Evolutionary conservation across 2,329 filamentous ascomycete genomes (phyloP).

Genomic region (Aspergillus ustus): DNA sequence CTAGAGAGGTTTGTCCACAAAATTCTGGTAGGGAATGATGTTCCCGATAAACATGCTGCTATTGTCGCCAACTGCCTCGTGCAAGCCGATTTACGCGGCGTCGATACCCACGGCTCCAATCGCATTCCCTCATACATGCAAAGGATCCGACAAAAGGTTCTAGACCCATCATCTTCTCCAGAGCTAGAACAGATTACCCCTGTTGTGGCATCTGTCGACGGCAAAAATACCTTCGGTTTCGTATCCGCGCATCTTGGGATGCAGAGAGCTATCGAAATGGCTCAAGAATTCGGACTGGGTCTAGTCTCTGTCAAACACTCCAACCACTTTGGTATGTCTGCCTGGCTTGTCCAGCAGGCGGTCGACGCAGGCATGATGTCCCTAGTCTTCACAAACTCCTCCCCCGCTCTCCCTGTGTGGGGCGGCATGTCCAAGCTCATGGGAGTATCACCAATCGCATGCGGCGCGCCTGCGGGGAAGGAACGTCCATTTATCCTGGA

Average conservation of each 20-base stretch:
- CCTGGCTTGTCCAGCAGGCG: conserved; percentile 79
- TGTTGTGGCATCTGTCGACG: conserved; percentile 70
- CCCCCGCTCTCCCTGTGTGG: conserved; percentile 72
- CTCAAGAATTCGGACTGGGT: conserved; percentile 69
- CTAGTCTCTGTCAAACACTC: conserved; percentile 76
- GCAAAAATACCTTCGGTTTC: conserved; percentile 75
- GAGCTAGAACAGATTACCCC: conserved; percentile 67
- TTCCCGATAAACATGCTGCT: conserved; percentile 61
- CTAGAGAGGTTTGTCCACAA: conserved; percentile 33
- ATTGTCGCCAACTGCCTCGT: conserved; percentile 72
- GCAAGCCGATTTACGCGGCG: conserved; percentile 74
- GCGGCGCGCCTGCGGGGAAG: conserved; percentile 70
- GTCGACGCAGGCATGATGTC: conserved; percentile 73
- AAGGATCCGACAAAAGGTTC: conserved; percentile 70
- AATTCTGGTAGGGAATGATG: conserved; percentile 54
- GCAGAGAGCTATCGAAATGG: conserved; percentile 69
- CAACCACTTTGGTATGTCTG: conserved; percentile 84
- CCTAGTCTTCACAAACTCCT: conserved; percentile 73
- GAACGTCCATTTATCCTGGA: conserved; percentile 62
- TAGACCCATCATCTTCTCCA: conserved; percentile 65
- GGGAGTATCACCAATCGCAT: conserved; percentile 74
- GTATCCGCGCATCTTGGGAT: conserved; percentile 71
- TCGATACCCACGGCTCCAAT: conserved; percentile 80
- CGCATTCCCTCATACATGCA: conserved; percentile 78
- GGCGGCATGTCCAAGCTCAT: conserved; percentile 71